These are phyloP conservation scores for Oropetium thomaeum DNA, from an alignment of 176 grass and related monocot genomes.

Conservation along the genomic window DNA sequence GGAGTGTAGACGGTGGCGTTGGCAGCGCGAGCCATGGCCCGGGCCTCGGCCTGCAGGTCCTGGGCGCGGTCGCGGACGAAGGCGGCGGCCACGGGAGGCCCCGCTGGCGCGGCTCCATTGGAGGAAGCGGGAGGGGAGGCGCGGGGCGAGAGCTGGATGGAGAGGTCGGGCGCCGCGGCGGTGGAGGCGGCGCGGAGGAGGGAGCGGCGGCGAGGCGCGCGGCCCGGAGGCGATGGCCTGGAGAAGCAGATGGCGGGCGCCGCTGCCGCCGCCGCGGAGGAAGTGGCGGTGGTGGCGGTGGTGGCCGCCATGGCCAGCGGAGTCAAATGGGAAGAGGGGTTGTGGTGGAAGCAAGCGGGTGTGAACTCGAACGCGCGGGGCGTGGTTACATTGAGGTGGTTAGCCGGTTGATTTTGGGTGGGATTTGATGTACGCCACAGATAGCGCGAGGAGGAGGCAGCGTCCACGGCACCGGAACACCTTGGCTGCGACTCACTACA, in stretches of 20 bases:
- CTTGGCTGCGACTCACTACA: too few relatives aligned
- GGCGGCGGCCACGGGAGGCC: constrained; percentile 8
- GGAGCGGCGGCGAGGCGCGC: background rate
- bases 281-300: background rate
- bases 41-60: constrained; percentile 82
- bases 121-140: background rate
- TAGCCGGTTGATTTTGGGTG: background rate
- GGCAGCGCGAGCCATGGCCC: constrained; percentile 74
- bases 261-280: background rate
- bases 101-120: background rate
- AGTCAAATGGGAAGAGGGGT: background rate
- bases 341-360: background rate
- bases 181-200: background rate
- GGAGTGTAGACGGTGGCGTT: constrained; percentile 72
- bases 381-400: background rate
- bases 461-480: background rate
- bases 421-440: background rate
- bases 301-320: background rate
- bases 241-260: background rate
- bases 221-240: background rate
- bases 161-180: background rate
- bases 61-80: constrained; percentile 50
- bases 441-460: background rate
- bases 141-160: background rate
- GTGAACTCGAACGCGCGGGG: background rate